phyloP scores from a whole-genome alignment of 1,139 yeast species.

The Kodamaea sp. region DNA sequence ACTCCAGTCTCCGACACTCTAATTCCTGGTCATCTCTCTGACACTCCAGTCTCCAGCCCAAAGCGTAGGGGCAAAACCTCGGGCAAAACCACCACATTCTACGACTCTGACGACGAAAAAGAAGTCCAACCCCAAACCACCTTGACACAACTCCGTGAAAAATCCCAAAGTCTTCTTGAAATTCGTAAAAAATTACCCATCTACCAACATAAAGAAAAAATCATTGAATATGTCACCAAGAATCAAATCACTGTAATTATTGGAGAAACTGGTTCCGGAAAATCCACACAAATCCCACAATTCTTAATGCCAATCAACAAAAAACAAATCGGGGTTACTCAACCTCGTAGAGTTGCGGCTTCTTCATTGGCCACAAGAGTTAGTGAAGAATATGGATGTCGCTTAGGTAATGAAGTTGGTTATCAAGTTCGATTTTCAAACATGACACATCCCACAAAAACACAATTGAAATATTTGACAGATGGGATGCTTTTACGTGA shows the following conservation, averaged over 20 bases:
- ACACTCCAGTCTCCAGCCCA: too few species aligned
- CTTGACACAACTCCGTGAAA: conserved; percentile 27
- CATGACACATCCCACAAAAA: conserved; percentile 35
- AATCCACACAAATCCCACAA: conserved; percentile 96
- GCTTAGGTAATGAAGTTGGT: conserved; percentile 82
- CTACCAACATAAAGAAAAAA: conserved; percentile 63
- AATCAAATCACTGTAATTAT: conserved; percentile 75
- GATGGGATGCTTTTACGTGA: conserved; percentile 98
- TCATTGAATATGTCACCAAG: conserved; percentile 50
- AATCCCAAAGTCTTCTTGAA: conserved; percentile 46
- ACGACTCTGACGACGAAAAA: conserved; percentile 26
- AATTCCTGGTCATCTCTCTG: too few species aligned
- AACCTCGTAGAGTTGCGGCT: conserved; percentile 97
- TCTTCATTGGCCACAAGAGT: conserved; percentile 91
- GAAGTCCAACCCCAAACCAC: conserved; percentile 13
- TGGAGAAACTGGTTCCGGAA: conserved; percentile 98
- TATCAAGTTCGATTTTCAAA: conserved; percentile 82
- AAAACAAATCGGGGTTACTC: conserved; percentile 82
- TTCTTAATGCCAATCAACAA: conserved; percentile 55
- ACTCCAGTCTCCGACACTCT: too few species aligned
- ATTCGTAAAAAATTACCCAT: conserved; percentile 68
- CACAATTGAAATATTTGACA: conserved; percentile 80
- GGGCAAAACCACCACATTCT: too few species aligned
- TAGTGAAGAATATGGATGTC: conserved; percentile 79
- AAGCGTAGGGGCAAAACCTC: too few species aligned